phyloP scores from a whole-genome alignment of 1,284 basidiomycete species.

The Heterobasidion occidentale region DNA sequence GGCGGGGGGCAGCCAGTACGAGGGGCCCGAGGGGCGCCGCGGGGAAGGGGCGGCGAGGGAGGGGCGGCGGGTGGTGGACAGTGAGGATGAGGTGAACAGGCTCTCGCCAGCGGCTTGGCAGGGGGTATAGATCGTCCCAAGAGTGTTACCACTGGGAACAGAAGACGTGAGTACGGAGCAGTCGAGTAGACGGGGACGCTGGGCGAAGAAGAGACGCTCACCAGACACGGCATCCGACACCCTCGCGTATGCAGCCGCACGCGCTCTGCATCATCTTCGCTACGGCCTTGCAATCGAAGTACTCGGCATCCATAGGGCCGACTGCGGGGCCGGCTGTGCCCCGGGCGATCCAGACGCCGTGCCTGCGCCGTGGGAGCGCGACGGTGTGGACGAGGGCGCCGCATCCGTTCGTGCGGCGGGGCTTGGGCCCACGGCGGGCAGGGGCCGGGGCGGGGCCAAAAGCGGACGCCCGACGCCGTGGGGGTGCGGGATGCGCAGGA shows the following conservation, averaged over 20 bases:
- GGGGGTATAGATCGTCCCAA: constrained; percentile 53
- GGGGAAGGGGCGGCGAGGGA: neutral
- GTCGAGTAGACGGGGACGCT: constrained; percentile 1
- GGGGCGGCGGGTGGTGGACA: constrained; percentile 13
- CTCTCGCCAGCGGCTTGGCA: constrained; percentile 49
- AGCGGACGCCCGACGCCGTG: constrained; percentile 5
- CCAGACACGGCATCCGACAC: constrained; percentile 57
- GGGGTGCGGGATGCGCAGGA: constrained; percentile 12
- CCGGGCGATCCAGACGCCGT: constrained; percentile 50
- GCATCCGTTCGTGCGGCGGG: constrained; percentile 40
- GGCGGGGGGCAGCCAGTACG: constrained; percentile 8
- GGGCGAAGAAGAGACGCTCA: constrained; percentile 19
- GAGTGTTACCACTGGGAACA: constrained; percentile 43
- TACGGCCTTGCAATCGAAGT: neutral
- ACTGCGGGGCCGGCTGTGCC: constrained; percentile 40
- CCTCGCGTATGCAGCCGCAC: constrained; percentile 58
- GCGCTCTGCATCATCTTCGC: constrained; percentile 22
- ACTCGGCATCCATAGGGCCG: constrained; percentile 17
- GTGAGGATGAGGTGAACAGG: constrained; percentile 23
- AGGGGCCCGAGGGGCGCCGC: constrained; percentile 6
- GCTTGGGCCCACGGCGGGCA: constrained; percentile 6
- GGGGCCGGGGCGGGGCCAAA: constrained; percentile 3
- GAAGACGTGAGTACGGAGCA: constrained; percentile 6
- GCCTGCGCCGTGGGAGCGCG: constrained; percentile 41
- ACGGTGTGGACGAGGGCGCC: constrained; percentile 48